Evolutionary conservation across 495 filamentous ascomycete species (phyloP).

Genomic region (Bacidia rubella): DNA sequence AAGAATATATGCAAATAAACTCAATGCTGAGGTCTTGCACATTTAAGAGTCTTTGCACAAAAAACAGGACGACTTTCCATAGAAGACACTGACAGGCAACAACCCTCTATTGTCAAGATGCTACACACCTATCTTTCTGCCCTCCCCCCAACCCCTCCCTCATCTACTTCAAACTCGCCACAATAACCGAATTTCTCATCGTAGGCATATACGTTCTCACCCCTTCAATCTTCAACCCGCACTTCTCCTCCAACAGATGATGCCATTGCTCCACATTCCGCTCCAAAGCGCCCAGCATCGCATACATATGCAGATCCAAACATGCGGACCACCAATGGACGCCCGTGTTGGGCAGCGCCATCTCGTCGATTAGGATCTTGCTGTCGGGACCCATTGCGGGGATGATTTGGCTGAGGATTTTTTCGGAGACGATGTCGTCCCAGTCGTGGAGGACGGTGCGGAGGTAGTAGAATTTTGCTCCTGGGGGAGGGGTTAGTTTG

Average conservation of each 20-base stretch:
- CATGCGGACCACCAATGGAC: conserved; percentile 9
- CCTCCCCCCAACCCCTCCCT: background rate
- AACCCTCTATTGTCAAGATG: too few relatives aligned
- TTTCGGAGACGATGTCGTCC: conserved; percentile 27
- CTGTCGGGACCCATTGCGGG: conserved; percentile 11
- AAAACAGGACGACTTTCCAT: too few relatives aligned
- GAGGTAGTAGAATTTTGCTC: background rate
- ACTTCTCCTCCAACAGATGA: conserved; percentile 27
- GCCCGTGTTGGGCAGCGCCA: conserved; percentile 17
- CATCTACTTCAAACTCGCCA: conserved; percentile 17
- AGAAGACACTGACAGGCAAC: too few relatives aligned
- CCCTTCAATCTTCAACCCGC: conserved; percentile 27
- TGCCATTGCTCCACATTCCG: conserved; percentile 17
- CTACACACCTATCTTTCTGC: too few relatives aligned
- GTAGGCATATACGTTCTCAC: conserved; percentile 23
- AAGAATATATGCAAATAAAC: too few relatives aligned
- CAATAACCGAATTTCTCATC: background rate
- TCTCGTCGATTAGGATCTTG: conserved; percentile 19
- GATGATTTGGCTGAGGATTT: conserved; percentile 21
- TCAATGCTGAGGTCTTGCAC: too few relatives aligned
- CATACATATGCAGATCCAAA: conserved; percentile 21
- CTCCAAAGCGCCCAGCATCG: conserved; percentile 18
- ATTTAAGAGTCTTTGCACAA: too few relatives aligned
- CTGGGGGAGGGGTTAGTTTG: too few relatives aligned
- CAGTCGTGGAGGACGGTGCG: conserved; percentile 9